Evolutionary conservation across 1,284 basidiomycete species (phyloP), one percentile per base, ranked within the genome.

Genomic region (Moniliella sp.): DNA sequence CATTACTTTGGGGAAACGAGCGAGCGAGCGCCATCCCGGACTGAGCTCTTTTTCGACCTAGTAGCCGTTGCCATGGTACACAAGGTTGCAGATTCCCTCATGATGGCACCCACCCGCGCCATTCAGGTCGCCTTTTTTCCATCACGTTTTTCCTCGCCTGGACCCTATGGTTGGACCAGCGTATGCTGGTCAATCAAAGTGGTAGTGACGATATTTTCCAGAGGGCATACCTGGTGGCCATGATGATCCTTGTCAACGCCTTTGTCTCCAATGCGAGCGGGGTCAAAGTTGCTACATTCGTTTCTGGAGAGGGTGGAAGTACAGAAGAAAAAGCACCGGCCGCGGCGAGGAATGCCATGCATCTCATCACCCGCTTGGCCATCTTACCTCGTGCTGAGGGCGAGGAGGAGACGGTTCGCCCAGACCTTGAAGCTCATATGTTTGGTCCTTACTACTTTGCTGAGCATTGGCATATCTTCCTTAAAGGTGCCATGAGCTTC

Each of bases 41-140:
- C 57, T 29, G 58, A 61, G 33, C 51, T 61, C n/a, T 57, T 61
- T 21, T 61, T 57, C 18, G 58, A 61, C 32, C 41, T 57, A 12
- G 46, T 50, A 38, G 18, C 28, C 16, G 26, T 33, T 12, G 51
- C 49, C 11, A 37, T 54, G n/a, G 45, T 48, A 5, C 50, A 54
- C 21, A 29, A 43, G 1, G 39, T 53, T 0, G 51, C 53, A 2
- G 51, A 56, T 18, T 45, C 45, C 27, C 48, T 45, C 4, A 34
- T 34, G 1, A 33, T 32, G 15, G 26, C 26, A 13, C 36, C 38
- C 2, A 41, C 46, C 11, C n/a, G n/a, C n/a, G n/a, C n/a, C n/a
- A 42, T 55, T 33, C 48, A 49, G 13, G 41, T 55, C 25, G 37
- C 53, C 33, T 51, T 57, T 61, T 61, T 37, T 34, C 56, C 7